These are phyloP conservation scores for Sugiyamaella mastotermitis DNA, from an alignment of 805 yeast species.

Conservation along the genomic window DNA sequence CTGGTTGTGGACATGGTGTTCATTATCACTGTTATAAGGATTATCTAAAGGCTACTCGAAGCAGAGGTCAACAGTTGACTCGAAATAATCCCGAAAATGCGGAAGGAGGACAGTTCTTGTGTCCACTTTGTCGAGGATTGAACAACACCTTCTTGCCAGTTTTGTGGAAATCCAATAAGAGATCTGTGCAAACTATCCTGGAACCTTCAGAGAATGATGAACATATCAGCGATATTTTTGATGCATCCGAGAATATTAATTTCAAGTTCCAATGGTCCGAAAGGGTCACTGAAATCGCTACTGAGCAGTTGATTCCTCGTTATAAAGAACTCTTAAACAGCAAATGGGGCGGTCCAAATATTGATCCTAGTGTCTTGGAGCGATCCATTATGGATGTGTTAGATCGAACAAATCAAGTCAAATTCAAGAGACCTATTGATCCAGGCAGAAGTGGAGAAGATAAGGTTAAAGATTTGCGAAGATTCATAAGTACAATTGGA, in stretches of 20 bases:
- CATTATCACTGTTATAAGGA: slow-evolving; percentile 69
- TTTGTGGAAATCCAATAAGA: slow-evolving; percentile 47
- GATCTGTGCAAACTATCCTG: slow-evolving; percentile 15
- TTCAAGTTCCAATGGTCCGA: neutral
- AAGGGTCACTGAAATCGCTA: neutral
- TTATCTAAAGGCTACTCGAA: slow-evolving; percentile 48
- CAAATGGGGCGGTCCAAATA: neutral
- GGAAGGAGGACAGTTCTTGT: slow-evolving; percentile 66
- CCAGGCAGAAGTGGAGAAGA: neutral
- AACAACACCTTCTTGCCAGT: slow-evolving; percentile 81
- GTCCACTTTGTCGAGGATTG: slow-evolving; percentile 87
- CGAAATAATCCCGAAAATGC: slow-evolving; percentile 74
- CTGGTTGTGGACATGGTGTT: slow-evolving; percentile 93
- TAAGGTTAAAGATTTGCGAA: neutral
- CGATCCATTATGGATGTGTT: neutral
- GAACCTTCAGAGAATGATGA: too few species aligned
- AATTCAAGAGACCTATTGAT: neutral
- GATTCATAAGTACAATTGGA: slow-evolving; percentile 31
- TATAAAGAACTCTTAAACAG: neutral
- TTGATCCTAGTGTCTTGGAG: neutral
- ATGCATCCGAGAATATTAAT: neutral
- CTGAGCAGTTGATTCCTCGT: neutral
- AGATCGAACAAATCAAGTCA: neutral
- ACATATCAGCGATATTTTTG: too few species aligned
- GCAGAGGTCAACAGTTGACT: slow-evolving; percentile 65